These are phyloP conservation scores for Naegleria gruberi DNA, from an alignment of 208 protist species.

Conservation along the genomic window DNA sequence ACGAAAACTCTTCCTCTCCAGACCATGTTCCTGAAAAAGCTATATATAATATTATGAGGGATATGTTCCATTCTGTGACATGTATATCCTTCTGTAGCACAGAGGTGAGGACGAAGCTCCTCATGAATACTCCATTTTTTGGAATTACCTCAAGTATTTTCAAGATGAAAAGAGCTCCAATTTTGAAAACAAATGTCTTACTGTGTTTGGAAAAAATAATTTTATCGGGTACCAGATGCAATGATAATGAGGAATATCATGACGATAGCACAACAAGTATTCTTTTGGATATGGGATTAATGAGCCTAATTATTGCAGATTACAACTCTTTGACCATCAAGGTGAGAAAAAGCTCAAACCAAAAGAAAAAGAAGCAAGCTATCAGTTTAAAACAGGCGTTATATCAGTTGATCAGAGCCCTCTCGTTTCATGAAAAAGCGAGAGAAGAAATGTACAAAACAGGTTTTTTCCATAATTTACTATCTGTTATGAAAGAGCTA, in stretches of 20 bases:
- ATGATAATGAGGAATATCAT: not conserved
- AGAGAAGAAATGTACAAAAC: not conserved
- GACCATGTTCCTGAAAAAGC: not conserved
- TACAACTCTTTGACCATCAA: not conserved
- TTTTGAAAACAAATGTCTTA: not conserved
- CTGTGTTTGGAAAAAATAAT: not conserved
- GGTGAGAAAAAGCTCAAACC: not conserved
- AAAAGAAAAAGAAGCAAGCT: not conserved
- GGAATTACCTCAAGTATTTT: not conserved
- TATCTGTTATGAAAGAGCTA: not conserved
- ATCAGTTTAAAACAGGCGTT: not conserved
- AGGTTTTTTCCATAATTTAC: not conserved
- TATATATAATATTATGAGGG: not conserved
- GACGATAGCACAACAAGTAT: not conserved
- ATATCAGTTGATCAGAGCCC: not conserved
- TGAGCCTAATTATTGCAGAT: not conserved
- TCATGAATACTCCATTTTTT: not conserved
- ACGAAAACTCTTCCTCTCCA: not conserved
- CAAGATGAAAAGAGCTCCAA: not conserved
- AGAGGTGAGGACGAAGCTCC: not conserved
- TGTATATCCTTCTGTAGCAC: not conserved
- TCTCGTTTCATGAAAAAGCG: not conserved
- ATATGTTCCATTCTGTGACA: not conserved
- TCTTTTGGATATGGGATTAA: not conserved
- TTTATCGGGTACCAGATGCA: not conserved